Evolutionary conservation across 148 eudicot species (phyloP).

Genomic region (Rhododendron williamsianum): DNA sequence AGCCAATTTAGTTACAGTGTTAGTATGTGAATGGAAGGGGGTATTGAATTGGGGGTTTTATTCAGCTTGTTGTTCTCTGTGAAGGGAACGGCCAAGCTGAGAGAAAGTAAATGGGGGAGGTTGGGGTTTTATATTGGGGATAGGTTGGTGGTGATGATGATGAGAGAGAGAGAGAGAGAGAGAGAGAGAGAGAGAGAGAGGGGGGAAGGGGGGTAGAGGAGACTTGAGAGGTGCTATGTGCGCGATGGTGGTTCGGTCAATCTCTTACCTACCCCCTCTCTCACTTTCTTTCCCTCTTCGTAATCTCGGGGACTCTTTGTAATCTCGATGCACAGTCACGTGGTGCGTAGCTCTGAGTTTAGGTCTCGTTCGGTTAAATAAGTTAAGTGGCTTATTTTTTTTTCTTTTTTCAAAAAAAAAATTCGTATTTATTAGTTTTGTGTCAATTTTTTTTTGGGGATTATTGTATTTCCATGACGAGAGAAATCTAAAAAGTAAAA

Average conservation of each 20-base stretch:
- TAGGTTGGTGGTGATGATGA: background rate
- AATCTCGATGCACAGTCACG: too few relatives aligned
- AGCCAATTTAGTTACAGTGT: background rate
- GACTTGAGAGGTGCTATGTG: conserved; percentile 24
- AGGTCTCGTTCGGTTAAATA: too few relatives aligned
- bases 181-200: background rate
- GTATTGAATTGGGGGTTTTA: background rate
- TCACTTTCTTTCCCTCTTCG: background rate
- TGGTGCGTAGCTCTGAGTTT: too few relatives aligned
- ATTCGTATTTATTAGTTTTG: too few relatives aligned
- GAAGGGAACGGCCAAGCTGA: conserved; percentile 53
- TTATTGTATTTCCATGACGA: too few relatives aligned
- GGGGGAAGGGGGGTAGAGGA: background rate
- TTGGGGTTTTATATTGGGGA: conserved; percentile 23
- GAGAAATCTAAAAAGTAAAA: too few relatives aligned
- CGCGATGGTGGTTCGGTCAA: conserved; percentile 48
- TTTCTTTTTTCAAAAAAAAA: too few relatives aligned
- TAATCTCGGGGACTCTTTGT: too few relatives aligned
- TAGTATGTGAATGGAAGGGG: too few relatives aligned
- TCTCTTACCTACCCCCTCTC: conserved; percentile 45
- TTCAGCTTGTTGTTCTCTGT: conserved; percentile 43
- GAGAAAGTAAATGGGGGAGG: conserved; percentile 1
- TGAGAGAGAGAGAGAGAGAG: background rate
- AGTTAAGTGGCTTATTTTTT: too few relatives aligned
- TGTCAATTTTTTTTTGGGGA: too few relatives aligned